Percentiles rank a stretch among this genome's conserved stretches.
Conservation (phyloP, 1,139 yeast genomes). For the Diutina rugosa region DNA sequence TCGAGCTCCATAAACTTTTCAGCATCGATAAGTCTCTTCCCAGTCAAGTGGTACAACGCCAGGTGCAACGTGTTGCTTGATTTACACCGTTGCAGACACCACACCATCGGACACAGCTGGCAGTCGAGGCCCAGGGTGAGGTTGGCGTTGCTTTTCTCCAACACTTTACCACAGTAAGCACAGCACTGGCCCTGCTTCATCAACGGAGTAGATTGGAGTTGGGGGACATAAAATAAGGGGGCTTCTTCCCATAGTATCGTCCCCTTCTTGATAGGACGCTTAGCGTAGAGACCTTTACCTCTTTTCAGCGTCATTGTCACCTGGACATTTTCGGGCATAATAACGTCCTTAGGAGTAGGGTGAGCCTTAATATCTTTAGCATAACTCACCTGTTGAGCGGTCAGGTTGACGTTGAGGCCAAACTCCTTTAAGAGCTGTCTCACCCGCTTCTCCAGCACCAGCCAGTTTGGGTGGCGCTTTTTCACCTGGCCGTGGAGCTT, state of each 20-base stretch:
- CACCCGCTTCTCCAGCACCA: conserved; percentile 45
- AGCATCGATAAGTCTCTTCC: conserved; percentile 22
- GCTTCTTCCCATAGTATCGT: conserved; percentile 44
- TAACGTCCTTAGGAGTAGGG: conserved; percentile 32
- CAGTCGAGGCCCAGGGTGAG: conserved; percentile 52
- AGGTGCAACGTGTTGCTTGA: conserved; percentile 39
- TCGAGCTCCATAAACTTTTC: conserved; percentile 43
- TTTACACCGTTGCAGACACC: conserved; percentile 65
- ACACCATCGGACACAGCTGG: conserved; percentile 48
- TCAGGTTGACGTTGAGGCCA: conserved; percentile 26
- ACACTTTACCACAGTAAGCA: conserved; percentile 41
- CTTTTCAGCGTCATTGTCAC: conserved; percentile 29
- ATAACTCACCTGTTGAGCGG: conserved; percentile 28
- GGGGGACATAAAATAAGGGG: conserved; percentile 61
- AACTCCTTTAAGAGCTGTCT: conserved; percentile 40
- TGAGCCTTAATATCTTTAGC: conserved; percentile 42
- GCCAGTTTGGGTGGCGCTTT: conserved; percentile 45
- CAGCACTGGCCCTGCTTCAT: conserved; percentile 65
- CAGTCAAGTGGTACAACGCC: conserved; percentile 39
- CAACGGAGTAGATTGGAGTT: conserved; percentile 52
- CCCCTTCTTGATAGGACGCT: conserved; percentile 31
- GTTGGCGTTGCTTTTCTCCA: conserved; percentile 3
- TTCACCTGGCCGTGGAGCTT: conserved; percentile 43
- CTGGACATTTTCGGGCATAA: conserved; percentile 33
- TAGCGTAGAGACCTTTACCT: conserved; percentile 40